Conservation (phyloP, 495 filamentous ascomycete species). For the Sabuloglossum arenarium region DNA sequence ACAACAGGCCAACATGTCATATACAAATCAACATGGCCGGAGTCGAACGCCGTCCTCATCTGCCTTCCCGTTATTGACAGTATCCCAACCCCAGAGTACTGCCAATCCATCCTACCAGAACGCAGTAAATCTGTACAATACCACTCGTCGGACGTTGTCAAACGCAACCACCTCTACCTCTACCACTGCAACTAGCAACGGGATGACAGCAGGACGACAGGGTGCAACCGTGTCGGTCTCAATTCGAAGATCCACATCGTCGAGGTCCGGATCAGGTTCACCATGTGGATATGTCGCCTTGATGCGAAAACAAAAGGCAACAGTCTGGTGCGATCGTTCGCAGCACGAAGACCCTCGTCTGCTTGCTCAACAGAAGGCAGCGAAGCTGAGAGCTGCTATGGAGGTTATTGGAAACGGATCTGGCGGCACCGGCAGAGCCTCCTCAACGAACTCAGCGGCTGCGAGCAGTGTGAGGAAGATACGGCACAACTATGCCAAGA, state of each 20-base stretch:
- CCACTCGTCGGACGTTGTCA: conserved; percentile 19
- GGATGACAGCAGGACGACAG: conserved; percentile 10
- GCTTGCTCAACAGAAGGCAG: conserved; percentile 54
- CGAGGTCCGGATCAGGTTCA: conserved; percentile 39
- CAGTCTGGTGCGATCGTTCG: conserved; percentile 92
- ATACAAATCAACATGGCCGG: conserved; percentile 8
- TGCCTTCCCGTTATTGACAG: conserved; percentile 8
- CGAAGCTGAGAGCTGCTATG: conserved; percentile 62
- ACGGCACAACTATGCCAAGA: conserved; percentile 54
- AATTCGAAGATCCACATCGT: conserved; percentile 53
- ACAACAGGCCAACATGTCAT: not conserved
- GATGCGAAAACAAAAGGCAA: conserved; percentile 89
- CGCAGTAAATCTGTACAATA: conserved; percentile 7
- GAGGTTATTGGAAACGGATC: conserved; percentile 42
- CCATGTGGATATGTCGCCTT: conserved; percentile 76
- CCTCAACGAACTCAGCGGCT: conserved; percentile 18
- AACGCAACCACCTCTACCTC: conserved; percentile 22
- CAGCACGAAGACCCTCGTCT: conserved; percentile 82
- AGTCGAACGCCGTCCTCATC: conserved; percentile 13
- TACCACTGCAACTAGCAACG: conserved; percentile 13
- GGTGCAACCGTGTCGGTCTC: conserved; percentile 30
- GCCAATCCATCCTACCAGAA: conserved; percentile 6
- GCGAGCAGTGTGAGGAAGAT: conserved; percentile 51
- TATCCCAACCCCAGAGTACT: conserved; percentile 3
- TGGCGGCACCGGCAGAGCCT: conserved; percentile 8